A percentile compares a stretch with the other conserved stretches of the same genome.
Conservation (phyloP, 306 rosid genomes). For the Betula pendula region DNA sequence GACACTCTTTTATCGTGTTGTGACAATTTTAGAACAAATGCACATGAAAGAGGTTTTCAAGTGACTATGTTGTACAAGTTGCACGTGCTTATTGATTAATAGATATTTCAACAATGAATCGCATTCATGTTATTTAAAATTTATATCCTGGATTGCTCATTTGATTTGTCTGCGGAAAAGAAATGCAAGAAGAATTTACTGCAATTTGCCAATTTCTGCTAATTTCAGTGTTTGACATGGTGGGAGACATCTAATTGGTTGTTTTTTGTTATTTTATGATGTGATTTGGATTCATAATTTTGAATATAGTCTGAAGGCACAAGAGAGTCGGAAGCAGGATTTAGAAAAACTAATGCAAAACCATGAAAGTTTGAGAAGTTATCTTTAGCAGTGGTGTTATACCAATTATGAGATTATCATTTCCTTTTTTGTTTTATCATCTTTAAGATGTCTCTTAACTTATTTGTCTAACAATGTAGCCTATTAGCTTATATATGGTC, state of each 20-base stretch:
- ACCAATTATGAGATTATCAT: slow-evolving; percentile 90
- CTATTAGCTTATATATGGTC: background rate
- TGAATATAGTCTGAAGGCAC: slow-evolving; percentile 77
- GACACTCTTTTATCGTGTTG: too few relatives aligned
- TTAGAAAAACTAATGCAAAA: slow-evolving; percentile 73
- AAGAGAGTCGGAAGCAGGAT: slow-evolving; percentile 72
- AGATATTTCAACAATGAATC: slow-evolving; percentile 4
- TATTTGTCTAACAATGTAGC: background rate
- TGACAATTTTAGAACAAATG: slow-evolving; percentile 85
- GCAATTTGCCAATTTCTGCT: slow-evolving; percentile 5
- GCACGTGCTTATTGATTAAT: slow-evolving; percentile 18
- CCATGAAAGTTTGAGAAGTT: slow-evolving; percentile 76
- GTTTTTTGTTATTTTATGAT: slow-evolving; percentile 26
- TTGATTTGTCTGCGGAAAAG: slow-evolving; percentile 9
- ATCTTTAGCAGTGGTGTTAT: slow-evolving; percentile 85
- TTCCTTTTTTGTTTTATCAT: background rate
- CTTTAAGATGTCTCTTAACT: slow-evolving; percentile 2
- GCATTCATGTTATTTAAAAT: background rate
- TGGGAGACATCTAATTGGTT: slow-evolving; percentile 18
- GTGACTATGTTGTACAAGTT: too few relatives aligned
- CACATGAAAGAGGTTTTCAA: slow-evolving; percentile 86
- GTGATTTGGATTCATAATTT: too few relatives aligned
- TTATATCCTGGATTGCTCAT: background rate
- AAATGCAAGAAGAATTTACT: slow-evolving; percentile 15
- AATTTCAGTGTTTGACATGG: slow-evolving; percentile 8